Evolutionary conservation across 257 asterid genomes (phyloP).

Genomic region (Solanum phureja): DNA sequence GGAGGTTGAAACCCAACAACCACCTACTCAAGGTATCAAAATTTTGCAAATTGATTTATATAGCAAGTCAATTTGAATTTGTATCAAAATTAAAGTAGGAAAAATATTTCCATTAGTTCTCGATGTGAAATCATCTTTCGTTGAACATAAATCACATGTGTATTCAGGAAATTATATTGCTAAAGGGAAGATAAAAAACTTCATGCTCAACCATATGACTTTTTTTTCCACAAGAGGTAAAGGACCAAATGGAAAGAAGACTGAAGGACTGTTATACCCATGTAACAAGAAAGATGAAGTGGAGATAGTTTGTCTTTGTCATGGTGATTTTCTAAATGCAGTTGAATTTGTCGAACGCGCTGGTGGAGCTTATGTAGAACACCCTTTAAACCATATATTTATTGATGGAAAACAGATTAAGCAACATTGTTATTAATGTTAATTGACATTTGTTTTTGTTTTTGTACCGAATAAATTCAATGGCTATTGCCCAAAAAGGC

Average conservation of each 20-base stretch:
- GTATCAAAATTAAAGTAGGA: not conserved
- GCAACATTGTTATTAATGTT: no score
- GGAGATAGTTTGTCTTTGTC: constrained; percentile 61
- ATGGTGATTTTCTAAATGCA: constrained; percentile 51
- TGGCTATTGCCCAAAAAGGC: no score
- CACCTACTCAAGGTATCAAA: constrained; percentile 32
- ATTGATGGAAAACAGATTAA: not conserved
- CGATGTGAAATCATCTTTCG: not conserved
- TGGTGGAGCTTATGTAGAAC: constrained; percentile 46
- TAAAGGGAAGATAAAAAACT: constrained; percentile 3
- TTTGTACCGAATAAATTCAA: no score
- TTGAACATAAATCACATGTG: not conserved
- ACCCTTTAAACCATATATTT: constrained; percentile 62
- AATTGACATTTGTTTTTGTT: no score
- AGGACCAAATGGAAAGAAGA: constrained; percentile 33
- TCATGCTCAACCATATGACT: constrained; percentile 45
- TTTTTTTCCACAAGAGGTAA: constrained; percentile 35
- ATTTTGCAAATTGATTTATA: no score
- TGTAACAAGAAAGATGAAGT: constrained; percentile 53
- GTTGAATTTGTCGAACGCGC: constrained; percentile 63
- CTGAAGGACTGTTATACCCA: constrained; percentile 49
- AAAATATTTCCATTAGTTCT: not conserved
- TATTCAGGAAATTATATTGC: not conserved
- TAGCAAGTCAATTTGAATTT: no score
- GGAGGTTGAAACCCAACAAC: constrained; percentile 24